phyloP scores from a whole-genome alignment of 371 early-diverging fungal species.

The Mucor circinelloides region DNA sequence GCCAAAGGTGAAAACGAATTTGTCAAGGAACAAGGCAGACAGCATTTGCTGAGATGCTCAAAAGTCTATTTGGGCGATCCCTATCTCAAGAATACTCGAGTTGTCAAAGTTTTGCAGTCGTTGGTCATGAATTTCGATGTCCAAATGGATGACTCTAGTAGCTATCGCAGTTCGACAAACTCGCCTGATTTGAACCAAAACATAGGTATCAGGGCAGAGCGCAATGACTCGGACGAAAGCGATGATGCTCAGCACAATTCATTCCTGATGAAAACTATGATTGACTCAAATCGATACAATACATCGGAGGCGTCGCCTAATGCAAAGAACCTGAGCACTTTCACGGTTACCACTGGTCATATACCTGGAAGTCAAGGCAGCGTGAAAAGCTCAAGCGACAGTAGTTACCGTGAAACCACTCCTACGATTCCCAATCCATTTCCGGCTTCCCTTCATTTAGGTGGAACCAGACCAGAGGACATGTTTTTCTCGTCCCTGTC shows the following conservation, averaged over 20 bases:
- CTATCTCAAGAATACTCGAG: constrained; percentile 11
- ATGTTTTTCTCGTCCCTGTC: constrained; percentile 18
- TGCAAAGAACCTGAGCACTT: background rate
- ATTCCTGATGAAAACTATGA: background rate
- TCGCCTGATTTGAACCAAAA: background rate
- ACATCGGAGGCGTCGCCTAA: background rate
- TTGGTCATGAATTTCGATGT: constrained; percentile 3
- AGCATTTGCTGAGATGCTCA: constrained; percentile 27
- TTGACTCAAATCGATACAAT: background rate
- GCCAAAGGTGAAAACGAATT: constrained; percentile 35
- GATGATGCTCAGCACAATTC: background rate
- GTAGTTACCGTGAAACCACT: background rate
- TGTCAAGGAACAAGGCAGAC: constrained; percentile 23
- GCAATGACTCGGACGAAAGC: background rate
- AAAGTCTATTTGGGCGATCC: constrained; percentile 18
- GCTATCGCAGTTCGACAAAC: background rate
- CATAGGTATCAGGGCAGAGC: background rate
- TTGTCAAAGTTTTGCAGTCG: background rate
- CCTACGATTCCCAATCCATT: background rate
- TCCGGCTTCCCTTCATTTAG: background rate
- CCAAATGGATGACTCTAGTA: background rate
- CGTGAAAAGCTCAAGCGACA: constrained; percentile 1
- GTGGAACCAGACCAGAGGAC: constrained; percentile 23
- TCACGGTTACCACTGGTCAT: background rate
- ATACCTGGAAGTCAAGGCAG: background rate